Conservation (phyloP, 768 basidiomycete genomes). For the Lactarius deliciosus region DNA sequence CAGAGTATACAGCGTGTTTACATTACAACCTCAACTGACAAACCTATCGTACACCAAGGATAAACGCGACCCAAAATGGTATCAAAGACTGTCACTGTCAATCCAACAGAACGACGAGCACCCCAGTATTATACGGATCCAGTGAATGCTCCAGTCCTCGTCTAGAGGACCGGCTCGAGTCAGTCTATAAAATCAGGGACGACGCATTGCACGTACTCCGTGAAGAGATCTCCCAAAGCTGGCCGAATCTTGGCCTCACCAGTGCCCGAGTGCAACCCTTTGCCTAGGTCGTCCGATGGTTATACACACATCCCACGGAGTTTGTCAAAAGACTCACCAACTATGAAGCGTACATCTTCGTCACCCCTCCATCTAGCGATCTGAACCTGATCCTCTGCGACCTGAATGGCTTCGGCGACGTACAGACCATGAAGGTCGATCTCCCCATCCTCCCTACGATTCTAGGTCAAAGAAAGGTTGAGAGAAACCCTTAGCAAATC, state of each 20-base stretch:
- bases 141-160: not conserved
- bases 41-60: not conserved
- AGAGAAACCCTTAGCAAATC: not conserved
- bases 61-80: not conserved
- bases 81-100: not conserved
- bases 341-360: slow-evolving; percentile 15
- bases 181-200: not conserved
- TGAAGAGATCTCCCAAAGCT: slow-evolving; percentile 6
- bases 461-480: not conserved
- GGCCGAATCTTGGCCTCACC: slow-evolving; percentile 12
- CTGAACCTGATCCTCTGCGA: not conserved
- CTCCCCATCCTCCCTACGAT: not conserved
- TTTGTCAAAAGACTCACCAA: slow-evolving; percentile 8
- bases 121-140: slow-evolving; percentile 17
- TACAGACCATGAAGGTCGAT: slow-evolving; percentile 20
- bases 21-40: too few species aligned
- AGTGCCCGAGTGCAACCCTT: slow-evolving; percentile 4
- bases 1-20: too few species aligned
- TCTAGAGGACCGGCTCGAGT: not conserved
- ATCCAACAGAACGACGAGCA: slow-evolving; percentile 14
- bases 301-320: not conserved
- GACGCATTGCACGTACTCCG: slow-evolving; percentile 3
- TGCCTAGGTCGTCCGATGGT: not conserved
- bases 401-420: slow-evolving; percentile 6
- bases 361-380: not conserved